Evolutionary conservation across 306 rosid species (phyloP).

Genomic region (Gastrolobium villosum): DNA sequence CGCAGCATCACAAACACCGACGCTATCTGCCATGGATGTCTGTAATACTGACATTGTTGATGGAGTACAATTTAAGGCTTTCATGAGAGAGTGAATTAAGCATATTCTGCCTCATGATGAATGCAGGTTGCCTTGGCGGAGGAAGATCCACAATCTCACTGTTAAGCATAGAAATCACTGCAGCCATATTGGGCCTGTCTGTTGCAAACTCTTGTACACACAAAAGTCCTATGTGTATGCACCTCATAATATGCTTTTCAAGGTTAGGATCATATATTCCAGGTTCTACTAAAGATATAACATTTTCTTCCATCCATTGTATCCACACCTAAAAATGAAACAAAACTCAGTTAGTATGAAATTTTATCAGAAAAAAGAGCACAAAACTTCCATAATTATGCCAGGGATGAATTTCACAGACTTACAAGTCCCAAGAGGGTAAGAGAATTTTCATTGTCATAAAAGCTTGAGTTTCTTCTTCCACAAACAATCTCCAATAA

Average conservation of each 20-base stretch:
- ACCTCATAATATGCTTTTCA: conserved; percentile 31
- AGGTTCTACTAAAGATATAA: conserved; percentile 24
- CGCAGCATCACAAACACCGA: conserved; percentile 81
- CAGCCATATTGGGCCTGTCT: conserved; percentile 43
- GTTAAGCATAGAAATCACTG: conserved; percentile 46
- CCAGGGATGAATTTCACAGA: neutral
- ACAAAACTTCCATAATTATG: neutral
- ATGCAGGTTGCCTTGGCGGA: conserved; percentile 47
- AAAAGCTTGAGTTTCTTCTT: conserved; percentile 41
- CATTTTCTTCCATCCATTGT: conserved; percentile 39
- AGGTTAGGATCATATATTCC: neutral
- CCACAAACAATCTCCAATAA: conserved; percentile 37
- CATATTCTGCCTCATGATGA: conserved; percentile 23
- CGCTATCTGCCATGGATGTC: conserved; percentile 17
- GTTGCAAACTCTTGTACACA: conserved; percentile 51
- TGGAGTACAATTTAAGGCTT: neutral
- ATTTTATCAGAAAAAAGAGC: neutral
- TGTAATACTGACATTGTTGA: conserved; percentile 12
- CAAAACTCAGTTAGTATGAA: neutral
- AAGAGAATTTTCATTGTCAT: conserved; percentile 1
- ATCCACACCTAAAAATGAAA: conserved; percentile 45
- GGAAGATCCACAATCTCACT: conserved; percentile 47
- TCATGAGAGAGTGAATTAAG: neutral
- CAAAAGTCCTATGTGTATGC: conserved; percentile 49
- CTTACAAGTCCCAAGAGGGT: conserved; percentile 47